Percentiles rank a stretch among this genome's conserved stretches.
Evolutionary conservation across 352 stramenopile species (phyloP).

Genomic region (Phytophthora boehmeriae): DNA sequence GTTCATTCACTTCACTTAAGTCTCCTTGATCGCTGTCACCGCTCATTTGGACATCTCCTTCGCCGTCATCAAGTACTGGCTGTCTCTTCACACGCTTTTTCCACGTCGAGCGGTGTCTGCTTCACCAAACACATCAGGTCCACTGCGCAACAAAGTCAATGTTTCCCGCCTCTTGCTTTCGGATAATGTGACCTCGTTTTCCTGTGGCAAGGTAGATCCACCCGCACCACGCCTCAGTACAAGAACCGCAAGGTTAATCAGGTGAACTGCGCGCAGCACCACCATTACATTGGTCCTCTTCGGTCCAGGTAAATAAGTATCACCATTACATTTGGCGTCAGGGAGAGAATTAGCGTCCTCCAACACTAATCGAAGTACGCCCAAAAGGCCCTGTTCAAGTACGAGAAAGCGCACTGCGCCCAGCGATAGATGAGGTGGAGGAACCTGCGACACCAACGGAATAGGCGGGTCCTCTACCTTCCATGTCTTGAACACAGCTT

Average conservation of each 20-base stretch:
- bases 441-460: conserved; percentile 65
- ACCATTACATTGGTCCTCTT: conserved; percentile 78
- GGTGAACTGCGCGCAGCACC: conserved; percentile 61
- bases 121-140: conserved; percentile 69
- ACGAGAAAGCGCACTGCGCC: conserved; percentile 59
- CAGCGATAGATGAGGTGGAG: conserved; percentile 60
- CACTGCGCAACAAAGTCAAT: conserved; percentile 55
- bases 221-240: conserved; percentile 49
- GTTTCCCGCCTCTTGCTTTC: conserved; percentile 60
- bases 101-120: conserved; percentile 41
- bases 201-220: conserved; percentile 8
- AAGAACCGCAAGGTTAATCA: conserved; percentile 73
- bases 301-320: conserved; percentile 9
- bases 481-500: conserved; percentile 85
- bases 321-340: conserved; percentile 27
- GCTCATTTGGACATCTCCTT: conserved; percentile 70
- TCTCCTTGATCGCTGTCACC: conserved; percentile 75
- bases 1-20: conserved; percentile 54
- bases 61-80: conserved; percentile 42
- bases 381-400: conserved; percentile 64
- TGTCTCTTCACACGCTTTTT: conserved; percentile 80
- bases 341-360: conserved; percentile 49
- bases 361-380: conserved; percentile 69
- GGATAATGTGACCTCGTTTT: conserved; percentile 38
- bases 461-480: conserved; percentile 73